Evolutionary conservation across 768 basidiomycete species (phyloP), one percentile per base, ranked within the genome.

Genomic region (Chiua virens): DNA sequence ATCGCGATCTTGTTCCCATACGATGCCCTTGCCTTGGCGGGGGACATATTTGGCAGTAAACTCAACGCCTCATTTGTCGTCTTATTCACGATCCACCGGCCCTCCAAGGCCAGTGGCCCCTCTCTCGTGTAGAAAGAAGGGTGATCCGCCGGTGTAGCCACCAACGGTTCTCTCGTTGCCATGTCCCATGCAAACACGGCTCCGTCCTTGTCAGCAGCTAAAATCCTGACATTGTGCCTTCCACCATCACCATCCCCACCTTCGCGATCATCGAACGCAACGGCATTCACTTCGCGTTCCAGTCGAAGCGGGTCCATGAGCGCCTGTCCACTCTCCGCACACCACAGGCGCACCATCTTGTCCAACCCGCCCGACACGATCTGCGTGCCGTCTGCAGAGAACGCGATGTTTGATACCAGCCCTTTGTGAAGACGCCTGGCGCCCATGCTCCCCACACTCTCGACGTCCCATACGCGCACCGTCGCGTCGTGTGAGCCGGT

Each of bases 381-480:
- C 30, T 53, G 55, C 28, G 17, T 53, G 10, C 68, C 70, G 18
- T 70, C 70, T 0, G 47, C 27, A 8, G 66, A 66, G 42, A 71
- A 71, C 0, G 64, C 57, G 4, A 70, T 25, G 37, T 50, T n/a
- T 3, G 56, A 45, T 7, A 70, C 68, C 34, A 61, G 62, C 20
- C 59, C 57, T 8, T 57, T 70, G 56, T 71, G 70, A 0, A 62
- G 56, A 1, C 58, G 52, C 8, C 48, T 20, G n/a, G 45, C 56
- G 8, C 52, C 62, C 49, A 71, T 62, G 25, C 62, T 64, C 22
- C 64, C 66, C 4, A 53, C 59, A 11, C 67, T 63, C 41, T 64
- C 60, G 1, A 60, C 41, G 44, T 71, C 66, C 68, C 68, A 71
- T 4, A 70, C 55, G 30, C 66, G 68, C 27, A 71, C 59, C 5